Conservation (phyloP, 2,329 filamentous ascomycete species). For the Venturia asperata region DNA sequence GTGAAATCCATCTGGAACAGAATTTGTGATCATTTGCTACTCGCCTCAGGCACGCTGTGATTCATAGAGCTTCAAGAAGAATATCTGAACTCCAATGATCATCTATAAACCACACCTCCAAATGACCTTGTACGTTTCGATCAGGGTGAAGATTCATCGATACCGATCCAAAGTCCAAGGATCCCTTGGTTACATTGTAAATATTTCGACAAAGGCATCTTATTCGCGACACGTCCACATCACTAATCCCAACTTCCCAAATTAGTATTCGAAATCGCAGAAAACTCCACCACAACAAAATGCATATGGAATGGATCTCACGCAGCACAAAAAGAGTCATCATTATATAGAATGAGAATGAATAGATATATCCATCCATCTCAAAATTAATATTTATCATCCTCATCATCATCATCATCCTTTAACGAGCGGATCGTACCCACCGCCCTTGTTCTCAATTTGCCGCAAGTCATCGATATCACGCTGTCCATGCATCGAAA, state of each 20-base stretch:
- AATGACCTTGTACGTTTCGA: too few relatives aligned
- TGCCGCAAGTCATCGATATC: not conserved
- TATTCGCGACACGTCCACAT: too few relatives aligned
- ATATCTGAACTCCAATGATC: too few relatives aligned
- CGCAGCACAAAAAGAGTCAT: not conserved
- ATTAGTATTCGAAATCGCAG: not conserved
- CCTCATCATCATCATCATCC: not conserved
- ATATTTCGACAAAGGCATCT: too few relatives aligned
- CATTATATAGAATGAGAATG: not conserved
- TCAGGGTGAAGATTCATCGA: too few relatives aligned
- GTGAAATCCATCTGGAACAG: not conserved
- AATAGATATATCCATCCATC: not conserved
- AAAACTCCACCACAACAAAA: not conserved
- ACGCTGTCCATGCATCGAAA: not conserved
- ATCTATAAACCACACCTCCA: too few relatives aligned
- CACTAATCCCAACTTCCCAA: not conserved
- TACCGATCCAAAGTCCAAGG: too few relatives aligned
- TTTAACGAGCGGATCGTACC: not conserved
- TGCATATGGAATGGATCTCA: not conserved
- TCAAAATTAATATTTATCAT: not conserved
- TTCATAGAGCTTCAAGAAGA: too few relatives aligned
- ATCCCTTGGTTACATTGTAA: too few relatives aligned
- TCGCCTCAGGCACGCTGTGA: too few relatives aligned
- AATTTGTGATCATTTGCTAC: too few relatives aligned
- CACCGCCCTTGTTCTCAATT: not conserved